phyloP scores from a whole-genome alignment of 2,329 filamentous ascomycete species.

The Aspergillus pseudonomiae region DNA sequence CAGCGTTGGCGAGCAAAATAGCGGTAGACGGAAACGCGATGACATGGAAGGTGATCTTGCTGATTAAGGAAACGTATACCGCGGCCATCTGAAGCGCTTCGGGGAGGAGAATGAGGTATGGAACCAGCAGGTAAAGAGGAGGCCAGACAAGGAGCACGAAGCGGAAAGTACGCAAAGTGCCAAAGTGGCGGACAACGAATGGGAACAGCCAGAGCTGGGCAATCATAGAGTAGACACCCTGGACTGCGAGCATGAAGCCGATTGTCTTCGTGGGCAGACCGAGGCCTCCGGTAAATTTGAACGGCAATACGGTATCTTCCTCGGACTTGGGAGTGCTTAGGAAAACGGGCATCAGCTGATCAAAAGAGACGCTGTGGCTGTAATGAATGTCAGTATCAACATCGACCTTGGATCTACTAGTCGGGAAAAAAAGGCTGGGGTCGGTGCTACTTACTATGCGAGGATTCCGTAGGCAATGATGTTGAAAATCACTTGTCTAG shows the following conservation, averaged over 20 bases:
- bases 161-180: constrained; percentile 79
- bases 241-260: constrained; percentile 83
- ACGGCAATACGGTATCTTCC: constrained; percentile 65
- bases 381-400: constrained; percentile 51
- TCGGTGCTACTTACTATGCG: constrained; percentile 74
- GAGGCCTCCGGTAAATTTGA: constrained; percentile 88
- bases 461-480: constrained; percentile 90
- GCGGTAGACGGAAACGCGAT: constrained; percentile 89
- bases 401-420: background rate
- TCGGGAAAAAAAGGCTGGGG: background rate
- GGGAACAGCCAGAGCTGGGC: constrained; percentile 86
- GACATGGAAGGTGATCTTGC: constrained; percentile 91
- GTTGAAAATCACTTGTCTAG: constrained; percentile 79
- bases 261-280: constrained; percentile 80
- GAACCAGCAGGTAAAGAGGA: constrained; percentile 80
- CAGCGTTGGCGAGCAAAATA: constrained; percentile 86
- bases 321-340: constrained; percentile 69
- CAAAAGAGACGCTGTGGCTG: constrained; percentile 95
- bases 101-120: constrained; percentile 86
- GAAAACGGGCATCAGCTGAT: constrained; percentile 90
- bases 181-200: constrained; percentile 71
- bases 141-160: constrained; percentile 83
- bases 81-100: constrained; percentile 69
- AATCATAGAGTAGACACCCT: constrained; percentile 87
- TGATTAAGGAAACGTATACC: constrained; percentile 76